These are phyloP conservation scores for Solanum stenotomum DNA, from an alignment of 257 asterid species.

Conservation along the genomic window DNA sequence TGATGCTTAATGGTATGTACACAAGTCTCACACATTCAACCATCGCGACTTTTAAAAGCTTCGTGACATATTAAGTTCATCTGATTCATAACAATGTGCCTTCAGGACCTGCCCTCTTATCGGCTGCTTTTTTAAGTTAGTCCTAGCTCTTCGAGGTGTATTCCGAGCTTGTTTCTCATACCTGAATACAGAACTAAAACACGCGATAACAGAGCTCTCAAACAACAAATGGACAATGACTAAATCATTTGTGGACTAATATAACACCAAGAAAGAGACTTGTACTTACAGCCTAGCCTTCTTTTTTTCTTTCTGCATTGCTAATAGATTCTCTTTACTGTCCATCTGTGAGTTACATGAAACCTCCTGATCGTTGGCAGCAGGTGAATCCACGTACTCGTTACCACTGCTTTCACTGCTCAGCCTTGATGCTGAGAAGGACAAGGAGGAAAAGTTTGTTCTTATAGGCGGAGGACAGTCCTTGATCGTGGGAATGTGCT, in stretches of 20 bases:
- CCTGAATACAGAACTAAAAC: constrained; percentile 17
- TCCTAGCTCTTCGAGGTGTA: constrained; percentile 24
- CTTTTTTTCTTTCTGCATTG: constrained; percentile 38
- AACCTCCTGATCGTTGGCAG: constrained; percentile 5
- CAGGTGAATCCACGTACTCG: constrained; percentile 22
- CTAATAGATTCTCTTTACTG: constrained; percentile 17
- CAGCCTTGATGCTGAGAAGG: constrained; percentile 24
- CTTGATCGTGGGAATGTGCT: not conserved
- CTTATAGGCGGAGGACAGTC: constrained; percentile 1
- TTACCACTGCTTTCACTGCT: constrained; percentile 39
- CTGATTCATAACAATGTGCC: constrained; percentile 17
- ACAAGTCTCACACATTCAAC: not conserved
- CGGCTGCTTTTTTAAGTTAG: constrained; percentile 24
- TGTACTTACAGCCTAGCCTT: constrained; percentile 27
- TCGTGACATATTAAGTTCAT: constrained; percentile 5
- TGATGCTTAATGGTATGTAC: not conserved
- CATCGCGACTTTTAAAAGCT: constrained; percentile 15
- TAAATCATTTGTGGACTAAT: not conserved
- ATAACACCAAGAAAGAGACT: not conserved
- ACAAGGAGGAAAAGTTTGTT: not conserved
- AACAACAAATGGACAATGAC: not conserved
- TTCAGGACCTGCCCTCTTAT: constrained; percentile 13
- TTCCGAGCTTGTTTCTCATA: constrained; percentile 29
- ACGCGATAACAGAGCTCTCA: not conserved
- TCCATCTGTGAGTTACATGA: constrained; percentile 12